A percentile compares a stretch with the other conserved stretches of the same genome.
These are phyloP conservation scores for Cornus suecica DNA, from an alignment of 148 eudicot genomes.

Conservation along the genomic window DNA sequence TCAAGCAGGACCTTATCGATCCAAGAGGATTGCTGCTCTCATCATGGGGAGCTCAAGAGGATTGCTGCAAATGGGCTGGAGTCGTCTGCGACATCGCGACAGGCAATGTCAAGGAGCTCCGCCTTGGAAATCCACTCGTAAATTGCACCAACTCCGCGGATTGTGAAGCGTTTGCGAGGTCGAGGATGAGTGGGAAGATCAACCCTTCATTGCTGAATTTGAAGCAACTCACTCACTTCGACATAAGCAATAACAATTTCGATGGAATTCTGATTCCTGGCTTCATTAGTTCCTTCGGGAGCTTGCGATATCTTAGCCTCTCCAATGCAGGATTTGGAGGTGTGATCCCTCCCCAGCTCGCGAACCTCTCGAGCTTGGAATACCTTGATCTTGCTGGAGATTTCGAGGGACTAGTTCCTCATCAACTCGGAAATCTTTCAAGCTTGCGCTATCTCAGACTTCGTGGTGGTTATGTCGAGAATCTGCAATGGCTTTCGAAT, in stretches of 20 bases:
- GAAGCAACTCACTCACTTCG: conserved; percentile 1
- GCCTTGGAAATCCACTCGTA: background rate
- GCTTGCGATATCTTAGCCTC: background rate
- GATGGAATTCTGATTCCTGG: conserved; percentile 4
- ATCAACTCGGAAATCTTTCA: background rate
- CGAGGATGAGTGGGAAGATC: background rate
- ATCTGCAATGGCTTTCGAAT: background rate
- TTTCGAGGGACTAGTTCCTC: background rate
- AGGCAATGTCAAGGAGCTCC: conserved; percentile 6
- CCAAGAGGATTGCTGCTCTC: conserved; percentile 1
- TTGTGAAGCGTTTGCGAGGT: background rate
- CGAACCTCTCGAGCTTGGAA: conserved; percentile 3
- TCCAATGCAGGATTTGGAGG: background rate
- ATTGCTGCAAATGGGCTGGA: conserved; percentile 17
- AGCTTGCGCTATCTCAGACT: background rate
- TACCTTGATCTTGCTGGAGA: background rate
- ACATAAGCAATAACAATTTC: conserved; percentile 2
- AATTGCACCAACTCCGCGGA: background rate
- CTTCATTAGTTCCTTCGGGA: background rate
- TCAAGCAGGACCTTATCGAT: conserved; percentile 5
- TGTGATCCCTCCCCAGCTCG: background rate
- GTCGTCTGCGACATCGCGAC: conserved; percentile 10
- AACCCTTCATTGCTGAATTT: conserved; percentile 7
- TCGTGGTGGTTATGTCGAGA: too few relatives aligned
- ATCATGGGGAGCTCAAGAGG: background rate